Conservation (phyloP, 257 asterid genomes). For the Linaria vulgaris region DNA sequence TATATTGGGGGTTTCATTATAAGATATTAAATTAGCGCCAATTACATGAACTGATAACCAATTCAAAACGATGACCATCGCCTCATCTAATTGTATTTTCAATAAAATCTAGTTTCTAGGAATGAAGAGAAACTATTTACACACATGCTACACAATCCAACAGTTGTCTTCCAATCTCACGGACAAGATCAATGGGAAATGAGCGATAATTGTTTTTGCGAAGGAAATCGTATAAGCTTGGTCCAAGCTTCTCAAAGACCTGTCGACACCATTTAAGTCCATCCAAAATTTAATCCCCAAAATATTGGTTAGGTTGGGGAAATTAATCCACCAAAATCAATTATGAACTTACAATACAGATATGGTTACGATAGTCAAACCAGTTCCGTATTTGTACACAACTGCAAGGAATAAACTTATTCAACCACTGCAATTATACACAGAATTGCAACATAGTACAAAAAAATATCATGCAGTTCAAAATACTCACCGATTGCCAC, state of each 20-base stretch:
- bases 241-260: conserved; percentile 99
- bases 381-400: conserved; percentile 99
- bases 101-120: not conserved
- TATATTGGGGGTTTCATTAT: not conserved
- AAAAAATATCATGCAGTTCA: not conserved
- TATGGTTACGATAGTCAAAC: conserved; percentile 99
- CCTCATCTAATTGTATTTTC: not conserved
- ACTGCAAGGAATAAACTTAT: conserved; percentile 95
- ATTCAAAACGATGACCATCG: not conserved
- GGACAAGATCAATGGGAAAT: conserved; percentile 97
- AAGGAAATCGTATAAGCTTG: conserved; percentile 97
- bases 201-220: conserved; percentile 99
- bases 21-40: not conserved
- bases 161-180: conserved; percentile 98
- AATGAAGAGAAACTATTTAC: conserved; percentile 65
- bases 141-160: conserved; percentile 99
- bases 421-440: conserved; percentile 59
- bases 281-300: conserved; percentile 68
- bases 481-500: conserved; percentile 76
- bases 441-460: conserved; percentile 24
- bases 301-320: conserved; percentile 62
- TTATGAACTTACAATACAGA: conserved; percentile 94
- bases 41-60: not conserved
- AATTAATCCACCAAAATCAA: conserved; percentile 73
- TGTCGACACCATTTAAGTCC: conserved; percentile 77